Evolutionary conservation across 768 basidiomycete species (phyloP).

Genomic region (Mycena sanguinolenta): DNA sequence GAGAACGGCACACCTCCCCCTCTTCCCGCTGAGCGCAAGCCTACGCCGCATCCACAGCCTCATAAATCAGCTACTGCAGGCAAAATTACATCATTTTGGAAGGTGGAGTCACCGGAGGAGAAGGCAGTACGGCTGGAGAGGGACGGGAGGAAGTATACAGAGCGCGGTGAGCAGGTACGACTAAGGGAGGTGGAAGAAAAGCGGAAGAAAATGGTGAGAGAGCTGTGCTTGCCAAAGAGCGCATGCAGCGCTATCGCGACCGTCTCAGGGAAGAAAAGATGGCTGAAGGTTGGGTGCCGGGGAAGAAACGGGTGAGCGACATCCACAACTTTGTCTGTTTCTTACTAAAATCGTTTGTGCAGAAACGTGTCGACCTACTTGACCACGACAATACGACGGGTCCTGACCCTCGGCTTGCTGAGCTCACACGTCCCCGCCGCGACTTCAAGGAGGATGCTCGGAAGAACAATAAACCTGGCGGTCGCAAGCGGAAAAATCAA

Average conservation of each 20-base stretch:
- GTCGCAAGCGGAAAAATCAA: conserved; percentile 23
- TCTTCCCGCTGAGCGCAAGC: too few relatives aligned
- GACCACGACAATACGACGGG: not conserved
- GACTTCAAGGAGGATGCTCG: conserved; percentile 20
- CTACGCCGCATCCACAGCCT: too few relatives aligned
- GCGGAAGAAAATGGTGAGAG: not conserved
- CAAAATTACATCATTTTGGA: not conserved
- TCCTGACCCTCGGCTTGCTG: conserved; percentile 1
- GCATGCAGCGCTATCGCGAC: not conserved
- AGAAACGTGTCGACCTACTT: conserved; percentile 16
- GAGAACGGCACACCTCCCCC: too few relatives aligned
- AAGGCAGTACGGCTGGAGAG: conserved; percentile 2
- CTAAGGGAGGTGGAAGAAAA: not conserved
- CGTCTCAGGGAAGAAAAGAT: not conserved
- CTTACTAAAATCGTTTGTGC: not conserved
- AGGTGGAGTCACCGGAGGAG: conserved; percentile 14
- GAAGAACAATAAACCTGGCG: conserved; percentile 15
- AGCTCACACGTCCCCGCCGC: conserved; percentile 31
- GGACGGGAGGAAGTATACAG: not conserved
- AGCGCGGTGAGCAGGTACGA: not conserved
- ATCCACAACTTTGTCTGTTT: too few relatives aligned
- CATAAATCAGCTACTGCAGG: too few relatives aligned
- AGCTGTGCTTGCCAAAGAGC: conserved; percentile 3
- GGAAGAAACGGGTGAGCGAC: conserved; percentile 15
- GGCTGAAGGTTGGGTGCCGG: not conserved